A percentile compares a stretch with the other conserved stretches of the same genome.
Evolutionary conservation across 2,329 filamentous ascomycete genomes (phyloP).

Genomic region (Colletotrichum sp.): DNA sequence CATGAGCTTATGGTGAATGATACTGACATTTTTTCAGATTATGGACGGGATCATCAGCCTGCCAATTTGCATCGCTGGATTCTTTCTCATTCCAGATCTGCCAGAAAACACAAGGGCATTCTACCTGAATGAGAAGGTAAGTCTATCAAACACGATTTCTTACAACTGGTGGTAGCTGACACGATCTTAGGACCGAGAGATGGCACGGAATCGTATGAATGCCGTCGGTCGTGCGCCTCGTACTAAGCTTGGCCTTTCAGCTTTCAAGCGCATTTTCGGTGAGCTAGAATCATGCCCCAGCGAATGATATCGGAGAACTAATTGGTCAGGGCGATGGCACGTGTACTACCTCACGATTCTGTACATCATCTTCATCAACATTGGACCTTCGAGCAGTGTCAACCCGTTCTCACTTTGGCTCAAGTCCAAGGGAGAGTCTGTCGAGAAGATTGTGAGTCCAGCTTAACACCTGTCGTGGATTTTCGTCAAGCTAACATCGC

Average conservation of each 20-base stretch:
- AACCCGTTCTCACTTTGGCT: conserved; percentile 44
- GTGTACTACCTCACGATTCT: conserved; percentile 39
- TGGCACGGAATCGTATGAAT: conserved; percentile 6
- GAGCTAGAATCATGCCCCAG: neutral
- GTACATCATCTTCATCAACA: conserved; percentile 52
- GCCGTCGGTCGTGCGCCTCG: conserved; percentile 56
- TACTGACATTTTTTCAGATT: too few relatives aligned
- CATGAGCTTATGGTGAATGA: too few relatives aligned
- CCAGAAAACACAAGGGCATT: conserved; percentile 33
- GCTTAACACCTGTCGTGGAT: neutral
- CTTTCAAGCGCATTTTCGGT: conserved; percentile 15
- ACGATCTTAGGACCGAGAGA: neutral
- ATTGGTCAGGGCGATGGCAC: conserved; percentile 32
- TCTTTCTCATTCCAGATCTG: conserved; percentile 40
- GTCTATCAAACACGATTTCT: accelerated
- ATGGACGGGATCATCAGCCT: conserved; percentile 49
- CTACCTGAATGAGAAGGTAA: conserved; percentile 26
- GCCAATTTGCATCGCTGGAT: conserved; percentile 41
- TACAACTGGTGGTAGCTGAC: neutral
- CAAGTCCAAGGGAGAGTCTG: conserved; percentile 45
- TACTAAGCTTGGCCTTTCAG: conserved; percentile 51
- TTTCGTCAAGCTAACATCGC: neutral
- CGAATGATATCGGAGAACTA: neutral
- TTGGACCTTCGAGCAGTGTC: conserved; percentile 44
- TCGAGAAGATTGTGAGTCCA: conserved; percentile 56